These are phyloP conservation scores for Kandelia obovata DNA, from an alignment of 345 rosid genomes.

Conservation along the genomic window DNA sequence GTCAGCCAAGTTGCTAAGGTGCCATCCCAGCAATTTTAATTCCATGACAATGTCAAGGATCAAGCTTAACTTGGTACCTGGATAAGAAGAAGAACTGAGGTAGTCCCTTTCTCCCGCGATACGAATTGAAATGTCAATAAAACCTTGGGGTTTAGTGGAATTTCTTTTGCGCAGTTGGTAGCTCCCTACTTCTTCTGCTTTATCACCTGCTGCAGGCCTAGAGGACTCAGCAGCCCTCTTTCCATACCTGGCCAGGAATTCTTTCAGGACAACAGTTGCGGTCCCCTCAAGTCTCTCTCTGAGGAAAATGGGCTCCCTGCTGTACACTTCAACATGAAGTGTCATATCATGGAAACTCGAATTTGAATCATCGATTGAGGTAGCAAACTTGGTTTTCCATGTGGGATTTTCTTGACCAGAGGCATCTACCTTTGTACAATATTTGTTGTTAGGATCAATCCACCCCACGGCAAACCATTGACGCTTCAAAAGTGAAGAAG, in stretches of 20 bases:
- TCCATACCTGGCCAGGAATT: conserved; percentile 52
- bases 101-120: conserved; percentile 49
- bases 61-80: conserved; percentile 30
- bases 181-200: conserved; percentile 54
- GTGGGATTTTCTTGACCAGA: conserved; percentile 63
- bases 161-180: conserved; percentile 70
- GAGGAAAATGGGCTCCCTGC: conserved; percentile 86
- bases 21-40: too few species aligned
- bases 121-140: conserved; percentile 69
- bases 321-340: conserved; percentile 66
- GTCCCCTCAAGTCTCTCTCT: conserved; percentile 73
- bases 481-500: conserved; percentile 68
- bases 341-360: conserved; percentile 40
- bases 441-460: conserved; percentile 78
- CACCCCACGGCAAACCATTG: conserved; percentile 98
- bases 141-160: conserved; percentile 67
- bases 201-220: conserved; percentile 25
- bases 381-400: conserved; percentile 80
- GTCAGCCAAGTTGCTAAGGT: too few species aligned
- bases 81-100: conserved; percentile 28
- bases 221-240: conserved; percentile 33
- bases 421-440: conserved; percentile 73
- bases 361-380: conserved; percentile 46
- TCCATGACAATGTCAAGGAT: background rate
- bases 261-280: conserved; percentile 61